These are phyloP conservation scores for Irpex sp. DNA, from an alignment of 1,284 basidiomycete species.

Conservation along the genomic window DNA sequence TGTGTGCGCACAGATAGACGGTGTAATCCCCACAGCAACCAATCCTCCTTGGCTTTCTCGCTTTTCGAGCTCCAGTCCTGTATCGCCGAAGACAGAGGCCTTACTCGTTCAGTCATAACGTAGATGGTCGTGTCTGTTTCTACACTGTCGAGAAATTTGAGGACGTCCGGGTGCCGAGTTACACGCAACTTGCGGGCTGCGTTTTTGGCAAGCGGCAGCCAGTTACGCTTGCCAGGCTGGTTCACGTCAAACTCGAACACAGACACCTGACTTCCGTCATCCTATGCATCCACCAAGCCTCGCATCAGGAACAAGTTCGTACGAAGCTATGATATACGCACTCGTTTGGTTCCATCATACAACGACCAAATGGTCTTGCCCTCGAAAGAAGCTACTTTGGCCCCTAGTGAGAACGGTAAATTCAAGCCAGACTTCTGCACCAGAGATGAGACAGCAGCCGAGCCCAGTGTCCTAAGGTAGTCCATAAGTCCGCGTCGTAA, in stretches of 20 bases:
- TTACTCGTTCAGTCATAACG: constrained; percentile 93
- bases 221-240: constrained; percentile 51
- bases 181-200: constrained; percentile 88
- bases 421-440: constrained; percentile 90
- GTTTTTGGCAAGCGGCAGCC: constrained; percentile 84
- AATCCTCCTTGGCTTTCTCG: constrained; percentile 74
- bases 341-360: constrained; percentile 86
- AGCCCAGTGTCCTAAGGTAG: constrained; percentile 79
- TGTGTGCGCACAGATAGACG: constrained; percentile 74
- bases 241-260: constrained; percentile 88
- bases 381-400: constrained; percentile 68
- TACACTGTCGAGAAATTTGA: constrained; percentile 92
- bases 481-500: constrained; percentile 53
- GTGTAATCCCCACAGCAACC: constrained; percentile 93
- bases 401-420: constrained; percentile 85
- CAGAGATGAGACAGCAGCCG: constrained; percentile 83
- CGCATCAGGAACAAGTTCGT: neutral
- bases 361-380: constrained; percentile 76
- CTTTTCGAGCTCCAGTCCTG: constrained; percentile 62
- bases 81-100: constrained; percentile 69
- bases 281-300: constrained; percentile 44
- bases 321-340: constrained; percentile 31
- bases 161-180: constrained; percentile 91
- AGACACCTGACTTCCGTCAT: constrained; percentile 82
- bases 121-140: constrained; percentile 87